These are phyloP conservation scores for Annulohypoxylon stygium DNA, from an alignment of 495 filamentous ascomycete genomes.

Conservation along the genomic window DNA sequence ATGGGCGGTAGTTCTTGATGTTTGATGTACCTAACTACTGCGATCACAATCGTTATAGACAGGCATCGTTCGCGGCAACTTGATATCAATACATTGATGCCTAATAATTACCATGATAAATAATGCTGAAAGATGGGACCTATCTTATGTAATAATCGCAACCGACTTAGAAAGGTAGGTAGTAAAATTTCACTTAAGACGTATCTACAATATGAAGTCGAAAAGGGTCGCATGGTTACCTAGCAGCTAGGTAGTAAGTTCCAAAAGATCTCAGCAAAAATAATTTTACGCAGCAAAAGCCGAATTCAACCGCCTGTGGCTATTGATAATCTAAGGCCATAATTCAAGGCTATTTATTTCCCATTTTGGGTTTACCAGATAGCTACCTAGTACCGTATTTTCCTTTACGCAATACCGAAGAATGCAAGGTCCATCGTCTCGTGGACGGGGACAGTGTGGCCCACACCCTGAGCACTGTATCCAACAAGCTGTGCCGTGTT, in stretches of 20 bases:
- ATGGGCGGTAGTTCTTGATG: neutral
- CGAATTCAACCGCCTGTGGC: neutral
- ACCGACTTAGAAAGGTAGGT: neutral
- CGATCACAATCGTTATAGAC: neutral
- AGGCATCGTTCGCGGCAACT: neutral
- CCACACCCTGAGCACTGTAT: constrained; percentile 62
- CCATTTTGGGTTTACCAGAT: neutral
- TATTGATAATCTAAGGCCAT: neutral
- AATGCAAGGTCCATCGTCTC: constrained; percentile 61
- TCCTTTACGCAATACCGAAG: constrained; percentile 60
- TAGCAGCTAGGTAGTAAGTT: no score
- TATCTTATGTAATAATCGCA: no score
- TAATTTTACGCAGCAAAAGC: neutral
- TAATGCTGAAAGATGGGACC: neutral
- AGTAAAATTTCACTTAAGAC: no score
- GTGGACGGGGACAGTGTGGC: constrained; percentile 63
- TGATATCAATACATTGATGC: neutral
- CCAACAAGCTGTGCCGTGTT: constrained; percentile 61
- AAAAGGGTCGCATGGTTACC: neutral
- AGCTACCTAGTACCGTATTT: no score
- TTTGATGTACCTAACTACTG: neutral
- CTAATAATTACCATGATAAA: neutral
- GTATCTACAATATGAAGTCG: neutral
- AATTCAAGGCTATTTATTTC: neutral
- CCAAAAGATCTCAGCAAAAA: neutral